phyloP scores from a whole-genome alignment of 352 stramenopile genomes.

The Peronospora farinosa region DNA sequence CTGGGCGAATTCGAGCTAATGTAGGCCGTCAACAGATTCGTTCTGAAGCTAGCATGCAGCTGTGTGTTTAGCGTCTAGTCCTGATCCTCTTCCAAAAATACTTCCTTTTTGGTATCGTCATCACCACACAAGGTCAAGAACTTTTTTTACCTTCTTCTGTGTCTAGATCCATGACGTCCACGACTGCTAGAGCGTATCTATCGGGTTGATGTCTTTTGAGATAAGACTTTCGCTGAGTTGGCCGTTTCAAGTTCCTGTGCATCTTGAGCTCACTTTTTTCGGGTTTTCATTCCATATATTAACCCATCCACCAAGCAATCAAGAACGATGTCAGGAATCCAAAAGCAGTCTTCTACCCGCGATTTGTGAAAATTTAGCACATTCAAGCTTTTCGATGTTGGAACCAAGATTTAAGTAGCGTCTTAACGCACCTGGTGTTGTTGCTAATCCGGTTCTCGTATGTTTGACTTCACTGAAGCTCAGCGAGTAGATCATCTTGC shows the following conservation, averaged over 20 bases:
- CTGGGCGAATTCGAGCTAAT: slow-evolving; percentile 24
- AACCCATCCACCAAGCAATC: background rate
- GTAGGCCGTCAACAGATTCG: no score
- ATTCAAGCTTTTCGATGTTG: background rate
- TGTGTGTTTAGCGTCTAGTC: no score
- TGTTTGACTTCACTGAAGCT: background rate
- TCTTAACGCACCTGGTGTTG: background rate
- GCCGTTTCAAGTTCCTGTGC: background rate
- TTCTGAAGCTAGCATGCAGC: no score
- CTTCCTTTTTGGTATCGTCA: no score
- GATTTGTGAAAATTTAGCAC: background rate
- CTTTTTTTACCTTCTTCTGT: no score
- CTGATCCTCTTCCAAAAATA: no score
- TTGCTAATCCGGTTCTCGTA: background rate
- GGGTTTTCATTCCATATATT: background rate
- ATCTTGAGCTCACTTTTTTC: background rate
- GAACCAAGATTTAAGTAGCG: background rate
- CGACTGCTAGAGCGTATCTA: slow-evolving; percentile 1
- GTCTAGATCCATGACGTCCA: no score
- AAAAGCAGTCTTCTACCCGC: background rate
- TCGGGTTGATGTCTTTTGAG: slow-evolving; percentile 13
- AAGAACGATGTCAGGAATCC: background rate
- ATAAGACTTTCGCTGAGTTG: slow-evolving; percentile 22
- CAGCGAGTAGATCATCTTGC: background rate
- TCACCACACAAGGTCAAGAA: no score